phyloP scores from a whole-genome alignment of 805 yeast species.

The Candida pseudoglaebosa region DNA sequence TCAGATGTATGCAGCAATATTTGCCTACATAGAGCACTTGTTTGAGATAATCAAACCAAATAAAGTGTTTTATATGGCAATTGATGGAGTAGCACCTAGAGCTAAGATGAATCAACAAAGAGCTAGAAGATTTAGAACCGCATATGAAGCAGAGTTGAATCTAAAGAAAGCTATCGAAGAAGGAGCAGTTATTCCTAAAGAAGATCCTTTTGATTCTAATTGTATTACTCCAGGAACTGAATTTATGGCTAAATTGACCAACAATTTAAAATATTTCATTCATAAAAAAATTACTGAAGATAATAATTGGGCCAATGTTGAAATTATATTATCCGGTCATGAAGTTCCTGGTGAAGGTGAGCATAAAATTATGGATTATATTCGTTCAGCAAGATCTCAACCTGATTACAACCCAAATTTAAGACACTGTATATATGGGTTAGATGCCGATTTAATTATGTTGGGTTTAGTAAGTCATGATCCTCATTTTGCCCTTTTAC shows the following conservation, averaged over 20 bases:
- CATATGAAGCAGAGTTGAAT: conserved; percentile 84
- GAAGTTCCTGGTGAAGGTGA: conserved; percentile 99
- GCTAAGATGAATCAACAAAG: conserved; percentile 99
- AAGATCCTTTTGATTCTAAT: conserved; percentile 85
- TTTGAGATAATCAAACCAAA: conserved; percentile 85
- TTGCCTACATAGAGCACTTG: conserved; percentile 90
- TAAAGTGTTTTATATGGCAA: conserved; percentile 88
- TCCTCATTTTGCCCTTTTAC: conserved; percentile 88
- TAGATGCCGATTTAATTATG: conserved; percentile 95
- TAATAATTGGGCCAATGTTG: conserved; percentile 75
- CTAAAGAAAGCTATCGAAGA: conserved; percentile 65
- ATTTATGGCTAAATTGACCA: conserved; percentile 86
- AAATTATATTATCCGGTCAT: conserved; percentile 82
- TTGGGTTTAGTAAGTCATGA: conserved; percentile 88
- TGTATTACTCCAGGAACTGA: conserved; percentile 97
- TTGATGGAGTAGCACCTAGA: conserved; percentile 98
- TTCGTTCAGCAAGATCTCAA: conserved; percentile 74
- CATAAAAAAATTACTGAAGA: conserved; percentile 86
- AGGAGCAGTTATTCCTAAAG: conserved; percentile 76
- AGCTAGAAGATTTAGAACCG: conserved; percentile 91
- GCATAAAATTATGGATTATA: conserved; percentile 93
- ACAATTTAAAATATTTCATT: conserved; percentile 78
- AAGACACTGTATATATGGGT: conserved; percentile 91
- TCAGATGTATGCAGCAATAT: conserved; percentile 87
- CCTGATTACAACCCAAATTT: conserved; percentile 70